phyloP scores from a whole-genome alignment of 768 basidiomycete species.

The Amanita jacksonii region DNA sequence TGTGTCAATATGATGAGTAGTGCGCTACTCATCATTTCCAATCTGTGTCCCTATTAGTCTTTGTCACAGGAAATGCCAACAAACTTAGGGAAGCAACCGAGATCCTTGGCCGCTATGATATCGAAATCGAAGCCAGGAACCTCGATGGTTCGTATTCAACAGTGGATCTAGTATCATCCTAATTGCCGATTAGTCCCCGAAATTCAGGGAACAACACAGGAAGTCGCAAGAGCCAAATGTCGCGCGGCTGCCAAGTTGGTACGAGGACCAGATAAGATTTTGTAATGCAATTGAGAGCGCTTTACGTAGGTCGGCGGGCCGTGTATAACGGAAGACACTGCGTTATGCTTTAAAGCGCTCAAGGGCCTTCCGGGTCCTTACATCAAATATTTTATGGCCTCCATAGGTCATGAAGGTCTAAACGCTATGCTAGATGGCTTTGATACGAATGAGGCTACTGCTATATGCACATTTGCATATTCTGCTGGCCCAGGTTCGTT shows the following conservation, averaged over 20 bases:
- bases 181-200: slow-evolving; percentile 64
- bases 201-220: slow-evolving; percentile 85
- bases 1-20: too few species aligned
- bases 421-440: slow-evolving; percentile 78
- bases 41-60: slow-evolving; percentile 40
- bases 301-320: slow-evolving; percentile 33
- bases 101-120: slow-evolving; percentile 61
- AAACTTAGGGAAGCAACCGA: slow-evolving; percentile 84
- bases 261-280: slow-evolving; percentile 12
- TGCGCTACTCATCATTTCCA: too few species aligned
- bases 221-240: slow-evolving; percentile 87
- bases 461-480: slow-evolving; percentile 95
- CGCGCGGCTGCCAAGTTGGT: slow-evolving; percentile 75
- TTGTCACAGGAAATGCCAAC: slow-evolving; percentile 92
- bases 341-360: slow-evolving; percentile 83
- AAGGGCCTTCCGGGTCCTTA: slow-evolving; percentile 93
- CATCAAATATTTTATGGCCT: slow-evolving; percentile 81
- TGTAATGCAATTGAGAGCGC: background rate
- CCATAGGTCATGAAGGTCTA: slow-evolving; percentile 49
- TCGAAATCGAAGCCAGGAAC: slow-evolving; percentile 68
- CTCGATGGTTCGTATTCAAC: slow-evolving; percentile 58
- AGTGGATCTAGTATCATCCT: too few species aligned
- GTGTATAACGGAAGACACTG: slow-evolving; percentile 85
- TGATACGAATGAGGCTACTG: slow-evolving; percentile 68
- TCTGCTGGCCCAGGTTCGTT: slow-evolving; percentile 61